Evolutionary conservation across 306 rosid genomes (phyloP).

Genomic region (Notholithocarpus densiflorus): DNA sequence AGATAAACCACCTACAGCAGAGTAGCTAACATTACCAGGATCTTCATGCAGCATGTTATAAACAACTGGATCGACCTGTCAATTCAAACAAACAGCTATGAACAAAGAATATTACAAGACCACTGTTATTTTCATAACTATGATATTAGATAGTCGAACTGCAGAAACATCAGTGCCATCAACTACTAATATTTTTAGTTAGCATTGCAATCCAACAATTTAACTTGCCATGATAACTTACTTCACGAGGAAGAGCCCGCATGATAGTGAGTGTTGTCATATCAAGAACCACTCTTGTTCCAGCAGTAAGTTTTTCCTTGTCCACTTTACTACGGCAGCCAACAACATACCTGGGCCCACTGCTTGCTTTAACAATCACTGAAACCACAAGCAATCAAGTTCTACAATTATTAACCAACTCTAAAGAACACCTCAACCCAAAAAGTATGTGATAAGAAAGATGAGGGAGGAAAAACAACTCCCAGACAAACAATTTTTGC

Average conservation of each 20-base stretch:
- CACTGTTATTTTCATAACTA: conserved; percentile 5
- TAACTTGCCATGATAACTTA: conserved; percentile 28
- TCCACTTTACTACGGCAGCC: conserved; percentile 95
- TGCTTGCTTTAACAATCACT: conserved; percentile 97
- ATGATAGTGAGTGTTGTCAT: conserved; percentile 90
- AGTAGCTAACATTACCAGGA: conserved; percentile 96
- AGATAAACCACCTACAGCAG: conserved; percentile 97
- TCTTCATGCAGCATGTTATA: conserved; percentile 98
- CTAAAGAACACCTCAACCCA: not conserved
- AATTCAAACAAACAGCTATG: conserved; percentile 22
- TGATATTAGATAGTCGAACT: conserved; percentile 1
- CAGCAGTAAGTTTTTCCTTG: conserved; percentile 80
- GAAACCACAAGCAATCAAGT: conserved; percentile 29
- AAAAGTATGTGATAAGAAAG: not conserved
- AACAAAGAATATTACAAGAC: not conserved
- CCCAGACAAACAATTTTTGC: not conserved
- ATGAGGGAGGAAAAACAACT: not conserved
- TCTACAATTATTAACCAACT: conserved; percentile 14
- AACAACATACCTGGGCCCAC: conserved; percentile 92
- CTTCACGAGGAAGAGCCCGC: conserved; percentile 98
- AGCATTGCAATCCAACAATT: not conserved
- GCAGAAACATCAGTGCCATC: conserved; percentile 6
- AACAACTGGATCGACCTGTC: conserved; percentile 89
- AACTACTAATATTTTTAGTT: not conserved
- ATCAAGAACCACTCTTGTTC: conserved; percentile 95